Base-by-base conservation (phyloP, 441 rosid species). In the Daphne laureola region DNA sequence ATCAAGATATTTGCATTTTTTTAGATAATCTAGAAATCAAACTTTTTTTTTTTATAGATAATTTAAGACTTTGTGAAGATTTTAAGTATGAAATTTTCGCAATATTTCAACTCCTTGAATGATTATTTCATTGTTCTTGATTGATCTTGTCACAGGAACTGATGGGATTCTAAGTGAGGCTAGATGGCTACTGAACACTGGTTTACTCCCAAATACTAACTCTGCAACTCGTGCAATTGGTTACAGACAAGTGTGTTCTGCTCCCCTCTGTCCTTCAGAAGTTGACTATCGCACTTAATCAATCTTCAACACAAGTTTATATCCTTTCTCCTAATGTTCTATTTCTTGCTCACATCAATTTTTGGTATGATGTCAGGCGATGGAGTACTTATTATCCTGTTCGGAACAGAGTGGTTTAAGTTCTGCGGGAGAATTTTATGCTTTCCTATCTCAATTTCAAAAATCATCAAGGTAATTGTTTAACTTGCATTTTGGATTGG, bases 201-300 rank as follows among this genome's bases (percentile, higher is more conserved):
- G 95, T 64, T 86, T 87, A 58, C 87, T 74, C 62, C 98, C 98
- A 55, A 82, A 82, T 74, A 66, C 95, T 50, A 80, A 75, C 54
- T 73, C 96, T 65, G 86, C 96, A 63, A 91, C 95, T 64, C 80
- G 95, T 60, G 96, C 98, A 58, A 85, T 91, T 71, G 98, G 96
- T 47, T 91, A 87, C 58, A 83, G 81, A 79, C 98, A 87, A 73
- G 98, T 91, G 67, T 54, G 36, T 5, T 31, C 11, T 31, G 8
- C 11, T 31, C 38, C 7, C 11, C 9, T 31, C 7, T 31, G 5
- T 6, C 4, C 38, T 31, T 31, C 11, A 31, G 38, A 31, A 31
- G 5, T 21, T 31, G 38, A 8, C 38, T 31, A 31, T 31, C 11
- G 38, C 38, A 31, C 38, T 31, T 6, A 31, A 31, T 31, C 11